phyloP scores from a whole-genome alignment of 176 grass and related monocot genomes.

The Triticum timopheevii region DNA sequence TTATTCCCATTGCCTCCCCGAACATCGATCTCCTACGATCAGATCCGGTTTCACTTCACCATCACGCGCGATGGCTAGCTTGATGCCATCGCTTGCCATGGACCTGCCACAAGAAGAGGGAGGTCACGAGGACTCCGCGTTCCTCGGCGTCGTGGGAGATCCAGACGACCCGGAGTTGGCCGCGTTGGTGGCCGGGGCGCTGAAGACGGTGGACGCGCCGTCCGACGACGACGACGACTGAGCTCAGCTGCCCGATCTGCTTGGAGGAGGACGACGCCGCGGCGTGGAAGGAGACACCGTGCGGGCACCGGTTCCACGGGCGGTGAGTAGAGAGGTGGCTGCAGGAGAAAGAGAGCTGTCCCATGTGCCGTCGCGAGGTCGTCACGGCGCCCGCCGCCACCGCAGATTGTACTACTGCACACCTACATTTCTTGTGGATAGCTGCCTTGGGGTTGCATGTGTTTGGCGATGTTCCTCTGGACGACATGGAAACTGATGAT shows the following conservation, averaged over 20 bases:
- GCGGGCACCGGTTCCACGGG: conserved; percentile 6
- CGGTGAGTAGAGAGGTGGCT: background rate
- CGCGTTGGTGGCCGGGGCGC: no score
- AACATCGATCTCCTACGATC: background rate
- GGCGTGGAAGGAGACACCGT: background rate
- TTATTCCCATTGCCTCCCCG: no score
- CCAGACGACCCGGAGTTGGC: no score
- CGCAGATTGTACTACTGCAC: no score
- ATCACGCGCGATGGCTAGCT: background rate
- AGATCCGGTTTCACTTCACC: background rate
- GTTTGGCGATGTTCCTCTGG: no score
- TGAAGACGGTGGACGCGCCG: background rate
- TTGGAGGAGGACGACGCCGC: background rate
- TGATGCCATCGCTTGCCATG: no score
- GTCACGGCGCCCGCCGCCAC: background rate
- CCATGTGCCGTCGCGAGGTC: background rate
- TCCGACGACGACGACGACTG: background rate
- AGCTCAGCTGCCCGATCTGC: background rate
- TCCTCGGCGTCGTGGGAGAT: no score
- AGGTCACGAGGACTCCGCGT: no score
- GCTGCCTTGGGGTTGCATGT: no score
- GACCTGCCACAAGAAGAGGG: no score
- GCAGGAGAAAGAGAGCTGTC: background rate
- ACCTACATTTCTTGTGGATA: no score
- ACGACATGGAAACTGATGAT: background rate